A percentile compares a stretch with the other conserved stretches of the same genome.
Conservation (phyloP, 2,329 filamentous ascomycete genomes). For the Lachnellula suecica region DNA sequence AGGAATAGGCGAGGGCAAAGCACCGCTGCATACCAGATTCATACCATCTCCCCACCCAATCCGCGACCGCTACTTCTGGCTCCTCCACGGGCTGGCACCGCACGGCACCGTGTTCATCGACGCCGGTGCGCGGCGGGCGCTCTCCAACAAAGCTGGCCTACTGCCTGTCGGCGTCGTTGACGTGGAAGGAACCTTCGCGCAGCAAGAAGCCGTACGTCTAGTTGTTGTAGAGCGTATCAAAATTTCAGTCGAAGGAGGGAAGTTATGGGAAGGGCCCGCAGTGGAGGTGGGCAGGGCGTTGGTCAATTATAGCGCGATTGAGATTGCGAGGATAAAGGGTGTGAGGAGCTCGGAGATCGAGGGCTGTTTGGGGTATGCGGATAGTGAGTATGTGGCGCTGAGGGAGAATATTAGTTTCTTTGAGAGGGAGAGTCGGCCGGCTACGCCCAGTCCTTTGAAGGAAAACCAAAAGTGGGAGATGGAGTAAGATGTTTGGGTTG, state of each 20-base stretch:
- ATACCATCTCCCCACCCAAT: conserved; percentile 82
- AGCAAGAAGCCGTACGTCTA: conserved; percentile 88
- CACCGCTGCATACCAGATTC: conserved; percentile 88
- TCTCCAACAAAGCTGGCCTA: conserved; percentile 81
- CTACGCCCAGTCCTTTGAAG: conserved; percentile 26
- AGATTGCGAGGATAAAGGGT: conserved; percentile 84
- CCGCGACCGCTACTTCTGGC: conserved; percentile 94
- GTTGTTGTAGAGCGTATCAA: conserved; percentile 68
- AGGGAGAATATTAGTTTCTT: conserved; percentile 81
- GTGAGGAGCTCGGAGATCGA: conserved; percentile 80
- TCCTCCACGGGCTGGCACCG: conserved; percentile 85
- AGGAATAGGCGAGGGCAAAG: conserved; percentile 33
- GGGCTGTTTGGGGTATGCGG: conserved; percentile 80
- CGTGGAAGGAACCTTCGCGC: conserved; percentile 83
- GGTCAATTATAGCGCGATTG: conserved; percentile 86
- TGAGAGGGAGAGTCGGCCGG: conserved; percentile 30
- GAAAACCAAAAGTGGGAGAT: not conserved
- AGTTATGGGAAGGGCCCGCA: conserved; percentile 50
- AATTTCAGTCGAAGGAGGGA: conserved; percentile 29
- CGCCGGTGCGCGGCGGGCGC: conserved; percentile 77
- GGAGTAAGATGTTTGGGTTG: not conserved
- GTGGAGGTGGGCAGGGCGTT: conserved; percentile 83
- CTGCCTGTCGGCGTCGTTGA: conserved; percentile 89
- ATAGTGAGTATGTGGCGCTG: conserved; percentile 90
- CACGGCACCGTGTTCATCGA: conserved; percentile 94